A percentile compares a stretch with the other conserved stretches of the same genome.
These are phyloP conservation scores for Candida coquimbonensis DNA, from an alignment of 805 yeast species.

Conservation along the genomic window DNA sequence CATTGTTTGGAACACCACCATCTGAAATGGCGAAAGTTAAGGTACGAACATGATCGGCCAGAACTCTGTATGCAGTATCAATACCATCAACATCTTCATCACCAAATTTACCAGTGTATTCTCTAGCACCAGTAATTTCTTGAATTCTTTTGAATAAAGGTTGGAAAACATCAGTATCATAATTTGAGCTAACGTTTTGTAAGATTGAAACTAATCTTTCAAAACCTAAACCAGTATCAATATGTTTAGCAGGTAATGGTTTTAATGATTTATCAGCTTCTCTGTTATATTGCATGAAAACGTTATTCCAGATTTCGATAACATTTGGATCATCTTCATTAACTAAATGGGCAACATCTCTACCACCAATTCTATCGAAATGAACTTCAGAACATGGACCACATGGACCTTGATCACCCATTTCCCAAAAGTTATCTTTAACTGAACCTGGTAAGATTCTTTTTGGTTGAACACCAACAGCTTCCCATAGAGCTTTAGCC, in stretches of 20 bases:
- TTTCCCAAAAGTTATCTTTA: constrained; percentile 97
- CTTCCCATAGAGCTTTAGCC: constrained; percentile 81
- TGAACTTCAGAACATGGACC: constrained; percentile 99
- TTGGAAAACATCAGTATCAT: constrained; percentile 93
- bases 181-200: constrained; percentile 87
- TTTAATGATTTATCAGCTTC: constrained; percentile 78
- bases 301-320: constrained; percentile 95
- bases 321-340: constrained; percentile 98
- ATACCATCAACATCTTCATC: constrained; percentile 89
- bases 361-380: constrained; percentile 96
- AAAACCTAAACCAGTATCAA: constrained; percentile 98
- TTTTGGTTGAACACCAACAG: constrained; percentile 82
- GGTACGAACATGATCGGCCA: constrained; percentile 98
- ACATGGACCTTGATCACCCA: constrained; percentile 99
- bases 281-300: constrained; percentile 94
- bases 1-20: constrained; percentile 99
- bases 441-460: constrained; percentile 90
- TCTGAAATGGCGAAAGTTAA: constrained; percentile 93
- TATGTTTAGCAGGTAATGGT: constrained; percentile 87
- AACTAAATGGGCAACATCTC: constrained; percentile 87
- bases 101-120: constrained; percentile 89
- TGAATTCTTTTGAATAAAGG: constrained; percentile 84
- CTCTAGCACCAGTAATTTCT: constrained; percentile 89
- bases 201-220: constrained; percentile 93
- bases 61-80: constrained; percentile 96